These are phyloP conservation scores for Psidium friedrichsthalianum DNA, from an alignment of 345 rosid species.

Conservation along the genomic window DNA sequence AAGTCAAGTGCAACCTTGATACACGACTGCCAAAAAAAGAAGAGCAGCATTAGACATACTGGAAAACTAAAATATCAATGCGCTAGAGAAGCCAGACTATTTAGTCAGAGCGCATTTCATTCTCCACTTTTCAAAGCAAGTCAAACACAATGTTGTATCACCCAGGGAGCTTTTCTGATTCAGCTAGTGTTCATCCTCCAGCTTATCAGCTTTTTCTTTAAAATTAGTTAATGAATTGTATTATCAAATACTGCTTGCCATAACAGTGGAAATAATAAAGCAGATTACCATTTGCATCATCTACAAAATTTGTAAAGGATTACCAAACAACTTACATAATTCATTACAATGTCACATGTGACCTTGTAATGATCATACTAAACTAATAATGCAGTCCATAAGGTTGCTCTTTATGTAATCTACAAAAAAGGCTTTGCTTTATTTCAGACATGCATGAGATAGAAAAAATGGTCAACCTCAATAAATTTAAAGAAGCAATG, in stretches of 20 bases:
- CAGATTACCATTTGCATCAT: not conserved
- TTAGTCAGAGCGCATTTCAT: not conserved
- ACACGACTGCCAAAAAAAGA: constrained; percentile 21
- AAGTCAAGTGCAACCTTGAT: constrained; percentile 44
- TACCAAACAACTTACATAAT: not conserved
- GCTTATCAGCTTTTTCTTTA: not conserved
- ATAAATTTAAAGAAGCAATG: not conserved
- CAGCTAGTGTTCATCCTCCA: not conserved
- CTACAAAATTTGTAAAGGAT: not conserved
- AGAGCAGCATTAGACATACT: not conserved
- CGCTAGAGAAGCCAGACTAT: not conserved
- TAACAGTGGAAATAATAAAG: not conserved
- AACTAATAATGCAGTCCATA: not conserved
- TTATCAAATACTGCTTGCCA: not conserved
- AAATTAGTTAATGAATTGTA: not conserved
- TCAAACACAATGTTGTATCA: not conserved
- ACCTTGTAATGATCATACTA: not conserved
- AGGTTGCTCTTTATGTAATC: not conserved
- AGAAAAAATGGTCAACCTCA: not conserved
- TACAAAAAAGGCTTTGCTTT: not conserved
- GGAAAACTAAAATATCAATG: not conserved
- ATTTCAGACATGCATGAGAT: not conserved
- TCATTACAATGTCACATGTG: not conserved
- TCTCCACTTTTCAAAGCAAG: not conserved
- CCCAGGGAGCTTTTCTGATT: not conserved